Conservation (phyloP, 495 filamentous ascomycete genomes). For the Penicillium subrubescens region DNA sequence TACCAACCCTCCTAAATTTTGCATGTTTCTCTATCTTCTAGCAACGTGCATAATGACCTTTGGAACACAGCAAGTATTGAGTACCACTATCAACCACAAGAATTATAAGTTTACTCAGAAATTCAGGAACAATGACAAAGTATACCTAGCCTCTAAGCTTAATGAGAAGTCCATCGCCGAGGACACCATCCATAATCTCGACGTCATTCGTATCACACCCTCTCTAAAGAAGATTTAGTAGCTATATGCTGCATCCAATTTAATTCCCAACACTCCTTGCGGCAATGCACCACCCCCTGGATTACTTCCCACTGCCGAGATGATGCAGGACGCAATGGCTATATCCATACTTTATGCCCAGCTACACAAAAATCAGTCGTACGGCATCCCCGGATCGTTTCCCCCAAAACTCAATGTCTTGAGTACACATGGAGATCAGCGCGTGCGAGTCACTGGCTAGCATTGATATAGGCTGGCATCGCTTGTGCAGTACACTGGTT, state of each 20-base stretch:
- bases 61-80: no score
- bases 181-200: neutral
- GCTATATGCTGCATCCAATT: neutral
- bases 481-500: neutral
- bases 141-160: neutral
- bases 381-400: slow-evolving; percentile 2
- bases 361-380: neutral
- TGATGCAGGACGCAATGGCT: neutral
- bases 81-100: no score
- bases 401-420: neutral
- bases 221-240: neutral
- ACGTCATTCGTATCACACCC: neutral
- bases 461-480: neutral
- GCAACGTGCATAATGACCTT: no score
- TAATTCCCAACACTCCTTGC: neutral
- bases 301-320: neutral
- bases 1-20: no score
- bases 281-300: neutral
- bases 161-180: neutral
- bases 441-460: neutral
- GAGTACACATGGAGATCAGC: neutral
- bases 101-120: neutral
- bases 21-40: no score
- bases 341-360: neutral
- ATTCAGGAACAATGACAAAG: neutral